Conservation (phyloP, 2,329 filamentous ascomycete genomes). For the Trichophyton verrucosum region DNA sequence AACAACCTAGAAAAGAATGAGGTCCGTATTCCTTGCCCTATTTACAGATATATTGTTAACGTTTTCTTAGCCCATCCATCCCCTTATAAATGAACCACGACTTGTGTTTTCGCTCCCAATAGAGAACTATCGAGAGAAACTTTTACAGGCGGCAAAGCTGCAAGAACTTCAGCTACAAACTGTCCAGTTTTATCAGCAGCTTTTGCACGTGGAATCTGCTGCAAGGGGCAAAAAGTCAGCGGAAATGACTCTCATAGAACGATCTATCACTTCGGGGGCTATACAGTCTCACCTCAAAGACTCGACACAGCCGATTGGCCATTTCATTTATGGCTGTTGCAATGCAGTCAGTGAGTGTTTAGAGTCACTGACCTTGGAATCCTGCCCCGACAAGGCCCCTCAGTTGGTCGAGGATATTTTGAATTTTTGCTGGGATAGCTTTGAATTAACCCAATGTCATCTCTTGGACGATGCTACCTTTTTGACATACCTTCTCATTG, state of each 20-base stretch:
- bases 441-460: conserved; percentile 29
- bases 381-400: conserved; percentile 19
- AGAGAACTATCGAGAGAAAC: conserved; percentile 14
- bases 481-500: conserved; percentile 41
- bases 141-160: conserved; percentile 23
- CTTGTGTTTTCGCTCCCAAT: conserved; percentile 16
- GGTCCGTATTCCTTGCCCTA: conserved; percentile 4
- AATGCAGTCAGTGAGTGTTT: conserved; percentile 26
- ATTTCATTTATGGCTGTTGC: conserved; percentile 28
- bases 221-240: conserved; percentile 28
- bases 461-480: conserved; percentile 43
- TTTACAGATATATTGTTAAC: conserved; percentile 7
- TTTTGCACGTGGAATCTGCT: conserved; percentile 23
- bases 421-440: conserved; percentile 39
- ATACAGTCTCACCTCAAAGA: conserved; percentile 32
- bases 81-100: conserved; percentile 29
- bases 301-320: conserved; percentile 28
- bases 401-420: conserved; percentile 24
- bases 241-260: conserved; percentile 31
- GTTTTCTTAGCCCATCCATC: conserved; percentile 26
- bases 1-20: conserved; percentile 4
- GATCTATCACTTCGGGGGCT: conserved; percentile 30
- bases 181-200: conserved; percentile 23
- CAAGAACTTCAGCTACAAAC: conserved; percentile 29
- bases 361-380: conserved; percentile 12